A percentile compares a stretch with the other conserved stretches of the same genome.
These are phyloP conservation scores for Annona squamosa DNA, from an alignment of 164 flowering plant species.

Conservation along the genomic window DNA sequence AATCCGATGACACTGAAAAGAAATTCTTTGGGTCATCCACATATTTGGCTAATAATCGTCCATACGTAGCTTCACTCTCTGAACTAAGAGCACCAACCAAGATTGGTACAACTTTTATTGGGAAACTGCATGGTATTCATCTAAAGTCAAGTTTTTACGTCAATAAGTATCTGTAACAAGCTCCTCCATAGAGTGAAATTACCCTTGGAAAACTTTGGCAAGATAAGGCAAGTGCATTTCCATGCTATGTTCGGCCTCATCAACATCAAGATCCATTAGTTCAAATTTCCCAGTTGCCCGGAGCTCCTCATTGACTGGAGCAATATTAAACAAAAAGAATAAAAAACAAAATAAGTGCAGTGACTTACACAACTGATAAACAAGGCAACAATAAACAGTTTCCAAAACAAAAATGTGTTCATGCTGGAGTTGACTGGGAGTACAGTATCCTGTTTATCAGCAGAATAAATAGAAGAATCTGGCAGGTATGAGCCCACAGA, in stretches of 20 bases:
- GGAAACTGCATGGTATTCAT: slow-evolving; percentile 34
- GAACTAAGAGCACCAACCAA: slow-evolving; percentile 88
- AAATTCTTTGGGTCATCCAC: slow-evolving; percentile 90
- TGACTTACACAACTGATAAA: neutral
- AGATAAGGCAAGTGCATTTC: slow-evolving; percentile 99
- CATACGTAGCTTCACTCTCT: slow-evolving; percentile 86
- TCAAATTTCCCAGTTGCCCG: slow-evolving; percentile 90
- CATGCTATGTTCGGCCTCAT: slow-evolving; percentile 99
- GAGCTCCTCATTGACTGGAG: slow-evolving; percentile 69
- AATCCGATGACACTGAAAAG: slow-evolving; percentile 94
- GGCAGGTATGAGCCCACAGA: neutral
- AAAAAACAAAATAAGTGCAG: slow-evolving; percentile 7
- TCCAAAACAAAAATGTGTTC: neutral
- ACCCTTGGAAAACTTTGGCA: slow-evolving; percentile 95
- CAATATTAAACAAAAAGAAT: neutral
- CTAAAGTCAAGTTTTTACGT: neutral
- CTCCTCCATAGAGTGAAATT: slow-evolving; percentile 10
- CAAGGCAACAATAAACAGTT: neutral
- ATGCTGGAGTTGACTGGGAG: neutral
- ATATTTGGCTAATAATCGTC: slow-evolving; percentile 73
- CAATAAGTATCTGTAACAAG: slow-evolving; percentile 5
- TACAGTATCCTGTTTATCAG: neutral
- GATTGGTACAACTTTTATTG: slow-evolving; percentile 86
- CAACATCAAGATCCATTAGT: slow-evolving; percentile 78
- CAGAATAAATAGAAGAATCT: neutral